Evolutionary conservation across 2,329 filamentous ascomycete genomes (phyloP).

Genomic region (Epichloe sp.): DNA sequence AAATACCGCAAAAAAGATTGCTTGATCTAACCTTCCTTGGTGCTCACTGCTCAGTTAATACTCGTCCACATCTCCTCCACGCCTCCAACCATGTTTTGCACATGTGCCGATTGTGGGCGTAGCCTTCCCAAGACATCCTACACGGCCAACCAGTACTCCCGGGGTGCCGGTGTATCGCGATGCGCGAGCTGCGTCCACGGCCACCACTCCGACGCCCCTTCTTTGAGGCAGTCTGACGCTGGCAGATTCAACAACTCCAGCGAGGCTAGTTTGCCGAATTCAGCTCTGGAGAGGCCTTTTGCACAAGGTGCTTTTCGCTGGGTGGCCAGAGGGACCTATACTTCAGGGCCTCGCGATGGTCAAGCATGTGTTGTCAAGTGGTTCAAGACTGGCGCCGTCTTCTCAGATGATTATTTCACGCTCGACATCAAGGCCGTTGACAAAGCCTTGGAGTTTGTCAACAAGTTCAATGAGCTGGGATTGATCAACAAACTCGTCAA

Average conservation of each 20-base stretch:
- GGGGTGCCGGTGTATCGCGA: conserved; percentile 3
- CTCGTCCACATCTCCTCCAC: no score
- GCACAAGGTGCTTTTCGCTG: conserved; percentile 8
- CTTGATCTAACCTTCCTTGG: no score
- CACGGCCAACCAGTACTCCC: conserved; percentile 2
- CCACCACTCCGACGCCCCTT: conserved; percentile 1
- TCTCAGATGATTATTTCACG: conserved; percentile 19
- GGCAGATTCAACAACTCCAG: conserved; percentile 7
- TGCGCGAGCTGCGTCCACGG: conserved; percentile 7
- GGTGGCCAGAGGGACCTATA: conserved; percentile 16
- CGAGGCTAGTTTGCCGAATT: not conserved
- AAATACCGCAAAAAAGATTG: no score
- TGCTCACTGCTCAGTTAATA: no score
- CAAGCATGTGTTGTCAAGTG: conserved; percentile 23
- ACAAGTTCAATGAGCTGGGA: conserved; percentile 20
- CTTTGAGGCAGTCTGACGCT: not conserved
- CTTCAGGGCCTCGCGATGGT: conserved; percentile 14
- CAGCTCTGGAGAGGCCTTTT: conserved; percentile 5
- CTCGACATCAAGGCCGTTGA: conserved; percentile 24
- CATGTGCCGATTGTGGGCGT: not conserved
- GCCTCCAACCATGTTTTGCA: not conserved
- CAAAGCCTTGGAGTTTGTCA: conserved; percentile 22
- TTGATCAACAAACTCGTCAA: conserved; percentile 19
- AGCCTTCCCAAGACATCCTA: not conserved
- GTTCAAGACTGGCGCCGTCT: conserved; percentile 25